Percentiles rank a stretch among this genome's conserved stretches.
phyloP scores from a whole-genome alignment of 2,329 filamentous ascomycete genomes.

The Keithomyces neogunnii region DNA sequence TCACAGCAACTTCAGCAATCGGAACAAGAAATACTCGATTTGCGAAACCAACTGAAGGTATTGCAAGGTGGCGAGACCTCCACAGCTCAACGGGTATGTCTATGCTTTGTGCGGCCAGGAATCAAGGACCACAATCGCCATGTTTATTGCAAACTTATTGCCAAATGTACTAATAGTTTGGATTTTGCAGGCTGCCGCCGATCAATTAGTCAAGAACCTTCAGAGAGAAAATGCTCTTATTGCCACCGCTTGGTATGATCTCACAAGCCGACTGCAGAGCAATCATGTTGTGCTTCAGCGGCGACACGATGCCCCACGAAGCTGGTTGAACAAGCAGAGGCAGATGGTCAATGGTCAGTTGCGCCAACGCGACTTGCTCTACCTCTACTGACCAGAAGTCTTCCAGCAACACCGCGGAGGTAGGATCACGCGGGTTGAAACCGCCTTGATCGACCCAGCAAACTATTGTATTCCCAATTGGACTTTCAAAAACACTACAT shows the following conservation, averaged over 20 bases:
- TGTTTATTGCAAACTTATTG: not conserved
- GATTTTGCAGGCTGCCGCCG: conserved; percentile 35
- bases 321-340: conserved; percentile 79
- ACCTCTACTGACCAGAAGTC: conserved; percentile 32
- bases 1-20: conserved; percentile 49
- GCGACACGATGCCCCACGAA: conserved; percentile 65
- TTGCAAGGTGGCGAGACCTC: conserved; percentile 40
- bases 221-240: conserved; percentile 73
- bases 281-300: conserved; percentile 74
- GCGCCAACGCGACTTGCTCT: conserved; percentile 33
- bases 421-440: conserved; percentile 30
- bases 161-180: not conserved
- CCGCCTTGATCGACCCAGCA: conserved; percentile 3
- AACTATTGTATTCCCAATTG: not conserved
- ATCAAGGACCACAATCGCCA: not conserved
- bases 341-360: conserved; percentile 56
- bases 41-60: conserved; percentile 46
- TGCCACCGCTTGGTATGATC: conserved; percentile 78
- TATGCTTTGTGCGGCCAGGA: not conserved
- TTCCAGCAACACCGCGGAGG: conserved; percentile 37
- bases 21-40: conserved; percentile 47
- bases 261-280: conserved; percentile 69
- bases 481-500: not conserved
- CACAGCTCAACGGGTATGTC: conserved; percentile 45
- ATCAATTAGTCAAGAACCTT: conserved; percentile 57